These are phyloP conservation scores for Dovyalis caffra DNA, from an alignment of 345 rosid genomes.

Conservation along the genomic window DNA sequence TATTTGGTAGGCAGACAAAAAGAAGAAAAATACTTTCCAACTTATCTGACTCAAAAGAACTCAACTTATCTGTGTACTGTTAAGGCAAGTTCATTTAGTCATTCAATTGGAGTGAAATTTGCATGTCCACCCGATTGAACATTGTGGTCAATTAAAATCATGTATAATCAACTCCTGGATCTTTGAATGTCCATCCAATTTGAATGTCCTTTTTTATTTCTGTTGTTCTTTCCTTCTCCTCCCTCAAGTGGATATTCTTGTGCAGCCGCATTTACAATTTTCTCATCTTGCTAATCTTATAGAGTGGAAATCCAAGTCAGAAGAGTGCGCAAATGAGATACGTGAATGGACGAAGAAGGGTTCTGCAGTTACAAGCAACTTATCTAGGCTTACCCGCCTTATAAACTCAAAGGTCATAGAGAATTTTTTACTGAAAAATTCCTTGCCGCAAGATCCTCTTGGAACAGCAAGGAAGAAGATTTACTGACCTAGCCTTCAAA, in stretches of 20 bases:
- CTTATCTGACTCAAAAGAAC: not conserved
- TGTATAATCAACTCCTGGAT: not conserved
- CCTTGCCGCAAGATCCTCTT: slow-evolving; percentile 10
- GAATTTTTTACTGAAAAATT: not conserved
- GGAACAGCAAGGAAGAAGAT: slow-evolving; percentile 2
- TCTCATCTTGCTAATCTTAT: slow-evolving; percentile 24
- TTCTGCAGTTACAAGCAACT: slow-evolving; percentile 72
- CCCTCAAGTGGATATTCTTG: slow-evolving; percentile 1
- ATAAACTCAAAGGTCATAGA: slow-evolving; percentile 66
- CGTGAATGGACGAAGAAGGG: slow-evolving; percentile 86
- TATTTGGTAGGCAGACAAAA: not conserved
- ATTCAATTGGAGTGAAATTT: not conserved
- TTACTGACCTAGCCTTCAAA: not conserved
- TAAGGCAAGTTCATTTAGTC: not conserved
- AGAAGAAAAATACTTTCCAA: too few species aligned
- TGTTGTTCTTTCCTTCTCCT: not conserved
- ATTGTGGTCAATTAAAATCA: not conserved
- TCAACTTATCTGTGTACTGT: not conserved
- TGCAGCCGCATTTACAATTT: not conserved
- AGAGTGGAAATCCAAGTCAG: slow-evolving; percentile 89
- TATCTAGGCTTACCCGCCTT: slow-evolving; percentile 78
- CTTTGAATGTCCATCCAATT: not conserved
- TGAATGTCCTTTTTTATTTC: not conserved
- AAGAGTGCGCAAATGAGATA: slow-evolving; percentile 84
- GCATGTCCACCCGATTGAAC: too few species aligned